phyloP scores from a whole-genome alignment of 2,329 filamentous ascomycete species.

The Thielaviopsis ethacetica region DNA sequence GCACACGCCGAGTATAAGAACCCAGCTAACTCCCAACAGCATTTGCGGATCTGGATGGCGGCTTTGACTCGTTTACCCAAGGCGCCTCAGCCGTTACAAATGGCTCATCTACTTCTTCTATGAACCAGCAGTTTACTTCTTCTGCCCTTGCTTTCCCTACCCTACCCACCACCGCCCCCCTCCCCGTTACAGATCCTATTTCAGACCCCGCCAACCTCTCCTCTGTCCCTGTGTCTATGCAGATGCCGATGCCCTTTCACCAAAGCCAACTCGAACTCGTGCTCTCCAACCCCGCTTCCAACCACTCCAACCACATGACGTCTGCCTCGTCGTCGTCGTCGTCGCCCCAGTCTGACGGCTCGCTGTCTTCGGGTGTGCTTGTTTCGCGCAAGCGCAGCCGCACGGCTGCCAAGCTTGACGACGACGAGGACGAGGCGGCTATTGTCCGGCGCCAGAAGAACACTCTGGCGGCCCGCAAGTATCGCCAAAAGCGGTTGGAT shows the following conservation, averaged over 20 bases:
- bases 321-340: background rate
- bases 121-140: background rate
- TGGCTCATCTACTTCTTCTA: background rate
- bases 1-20: background rate
- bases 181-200: background rate
- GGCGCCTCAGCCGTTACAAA: background rate
- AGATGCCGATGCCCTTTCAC: conserved; percentile 2
- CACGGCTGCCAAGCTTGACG: conserved; percentile 2
- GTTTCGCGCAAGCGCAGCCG: conserved; percentile 6
- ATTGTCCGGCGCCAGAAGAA: conserved; percentile 38
- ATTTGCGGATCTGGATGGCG: conserved; percentile 1
- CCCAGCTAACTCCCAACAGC: conserved; percentile 2
- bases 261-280: background rate
- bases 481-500: conserved; percentile 54
- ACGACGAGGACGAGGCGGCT: conserved; percentile 8
- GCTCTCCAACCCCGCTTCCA: background rate
- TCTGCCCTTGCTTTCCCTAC: conserved; percentile 4
- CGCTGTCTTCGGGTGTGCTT: background rate
- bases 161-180: conserved; percentile 2
- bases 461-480: conserved; percentile 54
- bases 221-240: background rate
- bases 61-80: conserved; percentile 4
- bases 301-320: background rate
- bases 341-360: background rate
- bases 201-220: too few species aligned